A percentile compares a stretch with the other conserved stretches of the same genome.
Evolutionary conservation across 2,329 filamentous ascomycete species (phyloP).

Genomic region (Diaporthe citri): DNA sequence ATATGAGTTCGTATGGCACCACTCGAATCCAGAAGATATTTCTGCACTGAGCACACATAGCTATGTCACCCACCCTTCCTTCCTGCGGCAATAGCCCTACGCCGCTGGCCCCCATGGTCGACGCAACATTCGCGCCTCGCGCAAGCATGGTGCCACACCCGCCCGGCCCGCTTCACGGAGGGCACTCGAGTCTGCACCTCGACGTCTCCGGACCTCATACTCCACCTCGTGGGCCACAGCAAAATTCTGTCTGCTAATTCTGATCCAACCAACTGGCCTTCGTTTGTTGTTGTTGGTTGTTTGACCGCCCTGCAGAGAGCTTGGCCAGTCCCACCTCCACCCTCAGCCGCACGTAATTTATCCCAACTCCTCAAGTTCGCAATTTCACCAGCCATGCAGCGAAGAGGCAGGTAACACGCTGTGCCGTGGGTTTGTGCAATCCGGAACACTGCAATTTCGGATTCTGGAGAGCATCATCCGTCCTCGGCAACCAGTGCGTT

Average conservation of each 20-base stretch:
- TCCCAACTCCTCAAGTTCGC: background rate
- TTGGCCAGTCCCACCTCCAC: constrained; percentile 21
- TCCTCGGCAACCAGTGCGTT: background rate
- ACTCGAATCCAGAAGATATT: constrained; percentile 6
- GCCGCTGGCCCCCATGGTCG: constrained; percentile 14
- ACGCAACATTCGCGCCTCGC: background rate
- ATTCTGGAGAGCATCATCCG: background rate
- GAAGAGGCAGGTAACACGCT: background rate
- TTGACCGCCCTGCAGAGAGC: constrained; percentile 24
- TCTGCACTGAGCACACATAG: background rate
- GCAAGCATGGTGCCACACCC: background rate
- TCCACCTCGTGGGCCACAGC: background rate
- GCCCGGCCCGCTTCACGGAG: background rate
- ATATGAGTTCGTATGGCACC: background rate
- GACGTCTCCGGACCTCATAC: background rate
- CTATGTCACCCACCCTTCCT: constrained; percentile 32
- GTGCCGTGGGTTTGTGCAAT: background rate
- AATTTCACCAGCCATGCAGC: constrained; percentile 4
- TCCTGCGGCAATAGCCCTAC: background rate
- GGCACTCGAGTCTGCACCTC: constrained; percentile 7
- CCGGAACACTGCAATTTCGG: constrained; percentile 1
- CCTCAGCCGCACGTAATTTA: constrained; percentile 25
- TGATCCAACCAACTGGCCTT: constrained; percentile 1
- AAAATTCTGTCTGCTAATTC: constrained; percentile 17
- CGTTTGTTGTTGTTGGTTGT: constrained; percentile 1